A percentile compares a stretch with the other conserved stretches of the same genome.
These are phyloP conservation scores for Quercus phellos DNA, from an alignment of 331 rosid species.

Conservation along the genomic window DNA sequence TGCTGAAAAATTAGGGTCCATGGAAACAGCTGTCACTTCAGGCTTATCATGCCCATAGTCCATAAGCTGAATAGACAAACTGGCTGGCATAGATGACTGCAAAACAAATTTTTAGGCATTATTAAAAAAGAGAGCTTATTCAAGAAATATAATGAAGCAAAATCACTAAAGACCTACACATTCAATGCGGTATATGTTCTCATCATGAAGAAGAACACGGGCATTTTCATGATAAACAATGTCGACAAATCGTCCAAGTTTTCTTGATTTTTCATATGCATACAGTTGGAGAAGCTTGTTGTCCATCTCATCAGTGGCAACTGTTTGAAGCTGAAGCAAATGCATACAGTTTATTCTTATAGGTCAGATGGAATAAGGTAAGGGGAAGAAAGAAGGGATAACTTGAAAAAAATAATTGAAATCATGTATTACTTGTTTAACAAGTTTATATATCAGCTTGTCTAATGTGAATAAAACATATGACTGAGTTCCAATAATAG, in stretches of 20 bases:
- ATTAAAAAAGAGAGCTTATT: slow-evolving; percentile 4
- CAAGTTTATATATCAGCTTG: slow-evolving; percentile 91
- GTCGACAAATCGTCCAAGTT: slow-evolving; percentile 71
- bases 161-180: slow-evolving; percentile 48
- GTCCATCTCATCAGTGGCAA: slow-evolving; percentile 87
- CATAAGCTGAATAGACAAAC: slow-evolving; percentile 81
- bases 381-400: not conserved
- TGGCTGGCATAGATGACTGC: slow-evolving; percentile 63
- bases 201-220: slow-evolving; percentile 93
- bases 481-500: slow-evolving; percentile 93
- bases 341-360: slow-evolving; percentile 6
- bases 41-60: slow-evolving; percentile 92
- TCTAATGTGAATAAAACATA: slow-evolving; percentile 93
- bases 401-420: not conserved
- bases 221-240: slow-evolving; percentile 94
- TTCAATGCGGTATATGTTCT: slow-evolving; percentile 88
- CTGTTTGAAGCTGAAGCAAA: slow-evolving; percentile 74
- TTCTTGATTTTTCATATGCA: slow-evolving; percentile 88
- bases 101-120: slow-evolving; percentile 10
- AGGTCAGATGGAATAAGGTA: slow-evolving; percentile 12
- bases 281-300: slow-evolving; percentile 84
- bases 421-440: slow-evolving; percentile 69
- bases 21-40: slow-evolving; percentile 84
- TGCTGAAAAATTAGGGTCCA: slow-evolving; percentile 91
- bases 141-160: slow-evolving; percentile 6